These are phyloP conservation scores for Pachyrhizus erosus DNA, from an alignment of 306 rosid species.

Conservation along the genomic window DNA sequence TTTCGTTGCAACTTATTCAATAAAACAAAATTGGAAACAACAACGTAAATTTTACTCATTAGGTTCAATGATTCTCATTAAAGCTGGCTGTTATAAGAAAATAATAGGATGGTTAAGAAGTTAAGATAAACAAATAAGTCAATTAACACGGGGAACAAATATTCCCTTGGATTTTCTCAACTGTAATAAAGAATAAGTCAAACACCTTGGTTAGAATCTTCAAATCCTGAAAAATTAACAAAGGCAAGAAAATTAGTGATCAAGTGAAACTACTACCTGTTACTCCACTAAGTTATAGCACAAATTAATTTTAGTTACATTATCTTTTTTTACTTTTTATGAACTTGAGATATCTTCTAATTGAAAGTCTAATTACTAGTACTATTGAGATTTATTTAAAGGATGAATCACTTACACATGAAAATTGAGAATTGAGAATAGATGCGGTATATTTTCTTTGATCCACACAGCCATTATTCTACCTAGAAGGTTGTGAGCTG, in stretches of 20 bases:
- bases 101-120: slow-evolving; percentile 15
- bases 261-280: not conserved
- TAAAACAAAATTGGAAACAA: not conserved
- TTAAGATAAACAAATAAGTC: not conserved
- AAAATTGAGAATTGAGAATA: not conserved
- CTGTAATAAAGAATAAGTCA: slow-evolving; percentile 10
- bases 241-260: not conserved
- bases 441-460: slow-evolving; percentile 18
- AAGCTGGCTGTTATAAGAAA: slow-evolving; percentile 35
- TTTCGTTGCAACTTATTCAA: slow-evolving; percentile 8
- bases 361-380: not conserved
- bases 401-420: not conserved
- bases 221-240: slow-evolving; percentile 52
- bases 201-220: slow-evolving; percentile 34
- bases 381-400: not conserved
- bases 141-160: slow-evolving; percentile 5
- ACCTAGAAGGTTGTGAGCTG: slow-evolving; percentile 36
- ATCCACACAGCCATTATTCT: slow-evolving; percentile 25
- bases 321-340: slow-evolving; percentile 8
- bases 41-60: not conserved
- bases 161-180: slow-evolving; percentile 8
- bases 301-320: slow-evolving; percentile 4
- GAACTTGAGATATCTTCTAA: not conserved
- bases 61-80: slow-evolving; percentile 30
- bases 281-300: not conserved